phyloP scores from a whole-genome alignment of 345 rosid genomes.

The Eucalyptus victrix region DNA sequence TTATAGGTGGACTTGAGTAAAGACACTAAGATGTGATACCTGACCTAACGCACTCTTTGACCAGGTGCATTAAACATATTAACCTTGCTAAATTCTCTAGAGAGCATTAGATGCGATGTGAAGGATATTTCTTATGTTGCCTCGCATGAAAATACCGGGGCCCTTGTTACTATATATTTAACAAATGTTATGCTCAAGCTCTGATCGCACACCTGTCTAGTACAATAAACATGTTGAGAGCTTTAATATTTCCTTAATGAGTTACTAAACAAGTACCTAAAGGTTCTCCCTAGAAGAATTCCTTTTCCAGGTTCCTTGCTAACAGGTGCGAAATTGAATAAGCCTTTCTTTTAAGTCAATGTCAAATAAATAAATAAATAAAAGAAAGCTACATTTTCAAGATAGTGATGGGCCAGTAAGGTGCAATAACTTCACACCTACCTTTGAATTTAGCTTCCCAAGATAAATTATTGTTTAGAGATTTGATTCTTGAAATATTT shows the following conservation, averaged over 20 bases:
- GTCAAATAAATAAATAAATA: not conserved
- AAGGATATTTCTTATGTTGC: not conserved
- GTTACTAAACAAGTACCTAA: not conserved
- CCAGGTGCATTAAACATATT: not conserved
- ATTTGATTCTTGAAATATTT: not conserved
- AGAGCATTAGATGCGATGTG: not conserved
- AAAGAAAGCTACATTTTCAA: not conserved
- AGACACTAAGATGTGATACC: not conserved
- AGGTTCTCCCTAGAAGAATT: not conserved
- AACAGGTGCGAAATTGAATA: not conserved
- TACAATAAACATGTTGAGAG: not conserved
- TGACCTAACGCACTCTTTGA: not conserved
- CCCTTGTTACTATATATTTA: not conserved
- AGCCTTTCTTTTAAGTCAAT: not conserved
- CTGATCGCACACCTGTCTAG: not conserved
- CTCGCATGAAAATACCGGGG: not conserved
- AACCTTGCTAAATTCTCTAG: not conserved
- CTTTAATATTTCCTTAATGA: not conserved
- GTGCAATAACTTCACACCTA: not conserved
- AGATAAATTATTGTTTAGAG: not conserved
- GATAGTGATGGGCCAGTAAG: not conserved
- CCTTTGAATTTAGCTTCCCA: not conserved
- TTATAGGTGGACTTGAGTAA: not conserved
- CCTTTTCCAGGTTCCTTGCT: not conserved
- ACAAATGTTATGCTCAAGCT: not conserved